A percentile compares a stretch with the other conserved stretches of the same genome.
Conservation (phyloP, 1,284 basidiomycete genomes). For the Cryptococcus floricola region DNA sequence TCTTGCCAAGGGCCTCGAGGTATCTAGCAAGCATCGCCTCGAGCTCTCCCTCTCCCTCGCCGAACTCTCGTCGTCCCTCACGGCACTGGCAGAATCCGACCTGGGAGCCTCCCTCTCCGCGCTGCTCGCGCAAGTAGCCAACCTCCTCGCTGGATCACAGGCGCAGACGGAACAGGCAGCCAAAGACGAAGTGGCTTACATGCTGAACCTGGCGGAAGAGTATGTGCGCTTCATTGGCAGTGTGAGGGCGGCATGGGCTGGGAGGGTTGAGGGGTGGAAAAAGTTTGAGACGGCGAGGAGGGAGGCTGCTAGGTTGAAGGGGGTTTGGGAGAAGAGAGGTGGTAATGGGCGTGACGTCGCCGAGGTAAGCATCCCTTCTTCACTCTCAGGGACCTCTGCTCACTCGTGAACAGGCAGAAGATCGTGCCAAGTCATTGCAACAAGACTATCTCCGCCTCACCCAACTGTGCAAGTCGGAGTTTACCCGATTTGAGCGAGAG, state of each 20-base stretch:
- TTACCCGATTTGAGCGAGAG: conserved; percentile 90
- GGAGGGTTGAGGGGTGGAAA: conserved; percentile 77
- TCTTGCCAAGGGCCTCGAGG: conserved; percentile 78
- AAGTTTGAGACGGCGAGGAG: conserved; percentile 74
- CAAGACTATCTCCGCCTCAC: conserved; percentile 85
- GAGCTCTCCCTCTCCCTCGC: conserved; percentile 65
- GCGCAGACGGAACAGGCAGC: conserved; percentile 68
- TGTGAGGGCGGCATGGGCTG: conserved; percentile 79
- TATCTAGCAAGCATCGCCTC: conserved; percentile 72
- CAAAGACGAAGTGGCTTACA: conserved; percentile 68
- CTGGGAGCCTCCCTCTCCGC: conserved; percentile 67
- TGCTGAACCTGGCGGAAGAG: conserved; percentile 78
- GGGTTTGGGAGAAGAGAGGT: conserved; percentile 75
- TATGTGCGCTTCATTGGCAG: conserved; percentile 87
- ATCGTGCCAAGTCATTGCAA: conserved; percentile 71
- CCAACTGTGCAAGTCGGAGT: conserved; percentile 81
- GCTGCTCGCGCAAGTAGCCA: conserved; percentile 64
- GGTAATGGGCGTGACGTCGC: conserved; percentile 52
- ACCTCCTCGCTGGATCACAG: conserved; percentile 67
- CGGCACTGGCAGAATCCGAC: conserved; percentile 67
- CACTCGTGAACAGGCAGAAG: conserved; percentile 63
- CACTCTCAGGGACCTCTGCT: neutral
- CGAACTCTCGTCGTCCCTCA: conserved; percentile 67
- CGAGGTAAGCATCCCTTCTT: neutral
- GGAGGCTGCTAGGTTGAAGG: conserved; percentile 67